phyloP scores from a whole-genome alignment of 257 asterid species.

The Lavandula angustifolia region DNA sequence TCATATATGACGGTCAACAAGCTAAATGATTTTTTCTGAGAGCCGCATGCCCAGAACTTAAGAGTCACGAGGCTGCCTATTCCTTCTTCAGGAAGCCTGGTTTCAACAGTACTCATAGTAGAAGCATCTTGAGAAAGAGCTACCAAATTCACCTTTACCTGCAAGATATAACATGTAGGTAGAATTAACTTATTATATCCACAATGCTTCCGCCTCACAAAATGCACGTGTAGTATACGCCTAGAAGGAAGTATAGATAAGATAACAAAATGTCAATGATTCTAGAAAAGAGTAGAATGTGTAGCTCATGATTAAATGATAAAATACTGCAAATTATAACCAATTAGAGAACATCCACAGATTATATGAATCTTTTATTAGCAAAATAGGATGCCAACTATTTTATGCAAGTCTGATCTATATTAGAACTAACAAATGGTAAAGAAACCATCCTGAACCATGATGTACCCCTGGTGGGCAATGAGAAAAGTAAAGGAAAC shows the following conservation, averaged over 20 bases:
- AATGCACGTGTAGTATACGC: background rate
- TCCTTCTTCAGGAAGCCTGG: constrained; percentile 92
- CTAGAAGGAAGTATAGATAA: background rate
- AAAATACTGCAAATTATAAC: background rate
- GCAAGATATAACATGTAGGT: constrained; percentile 30
- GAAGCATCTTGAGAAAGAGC: constrained; percentile 85
- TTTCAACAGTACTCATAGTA: constrained; percentile 82
- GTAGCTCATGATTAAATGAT: background rate
- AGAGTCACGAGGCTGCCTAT: constrained; percentile 84
- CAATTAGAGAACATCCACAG: background rate
- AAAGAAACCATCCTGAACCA: background rate
- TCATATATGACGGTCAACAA: constrained; percentile 91
- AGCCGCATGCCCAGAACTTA: constrained; percentile 75
- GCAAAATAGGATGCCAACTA: too few species aligned
- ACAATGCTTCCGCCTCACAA: constrained; percentile 14
- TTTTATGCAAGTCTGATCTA: background rate
- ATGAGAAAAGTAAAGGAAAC: background rate
- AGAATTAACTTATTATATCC: constrained; percentile 10
- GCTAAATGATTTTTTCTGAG: constrained; percentile 63
- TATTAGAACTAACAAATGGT: too few species aligned
- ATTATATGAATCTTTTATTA: background rate
- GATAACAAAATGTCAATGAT: background rate
- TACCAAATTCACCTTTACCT: constrained; percentile 83
- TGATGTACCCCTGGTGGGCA: background rate
- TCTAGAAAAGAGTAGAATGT: constrained; percentile 2